Conservation (phyloP, 2,329 filamentous ascomycete genomes). For the Diaporthe sp. region DNA sequence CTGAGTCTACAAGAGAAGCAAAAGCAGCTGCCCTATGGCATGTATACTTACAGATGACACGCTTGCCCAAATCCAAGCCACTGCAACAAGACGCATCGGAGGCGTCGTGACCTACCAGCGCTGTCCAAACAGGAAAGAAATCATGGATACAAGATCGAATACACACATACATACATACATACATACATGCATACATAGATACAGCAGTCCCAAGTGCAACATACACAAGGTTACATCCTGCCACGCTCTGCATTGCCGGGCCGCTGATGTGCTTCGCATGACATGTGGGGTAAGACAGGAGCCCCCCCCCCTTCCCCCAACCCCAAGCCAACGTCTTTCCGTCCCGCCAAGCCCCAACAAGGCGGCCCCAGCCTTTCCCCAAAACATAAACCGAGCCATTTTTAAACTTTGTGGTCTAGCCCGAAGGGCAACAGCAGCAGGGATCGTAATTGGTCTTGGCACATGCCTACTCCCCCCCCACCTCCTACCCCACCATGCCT, state of each 20-base stretch:
- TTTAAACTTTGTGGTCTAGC: constrained; percentile 18
- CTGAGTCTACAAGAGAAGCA: neutral
- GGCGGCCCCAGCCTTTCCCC: neutral
- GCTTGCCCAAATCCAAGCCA: neutral
- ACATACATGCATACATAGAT: neutral
- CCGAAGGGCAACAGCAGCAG: neutral
- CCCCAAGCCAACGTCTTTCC: neutral
- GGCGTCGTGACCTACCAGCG: neutral
- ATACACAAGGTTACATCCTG: constrained; percentile 4
- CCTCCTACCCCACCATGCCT: neutral
- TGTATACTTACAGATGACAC: neutral
- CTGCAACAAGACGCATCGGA: neutral
- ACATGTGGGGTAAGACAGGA: constrained; percentile 21
- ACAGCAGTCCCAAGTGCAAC: neutral
- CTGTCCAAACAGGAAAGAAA: neutral
- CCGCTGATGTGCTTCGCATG: constrained; percentile 12
- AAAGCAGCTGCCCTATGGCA: neutral
- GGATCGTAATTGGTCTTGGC: constrained; percentile 17
- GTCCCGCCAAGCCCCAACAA: neutral
- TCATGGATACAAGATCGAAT: constrained; percentile 1
- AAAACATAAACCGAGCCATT: constrained; percentile 12
- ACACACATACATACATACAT: no score
- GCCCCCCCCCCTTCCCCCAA: neutral
- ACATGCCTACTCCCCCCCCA: neutral
- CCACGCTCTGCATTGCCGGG: constrained; percentile 6